phyloP scores from a whole-genome alignment of 768 basidiomycete species.

The Pseudohyphozyma bogoriensis region DNA sequence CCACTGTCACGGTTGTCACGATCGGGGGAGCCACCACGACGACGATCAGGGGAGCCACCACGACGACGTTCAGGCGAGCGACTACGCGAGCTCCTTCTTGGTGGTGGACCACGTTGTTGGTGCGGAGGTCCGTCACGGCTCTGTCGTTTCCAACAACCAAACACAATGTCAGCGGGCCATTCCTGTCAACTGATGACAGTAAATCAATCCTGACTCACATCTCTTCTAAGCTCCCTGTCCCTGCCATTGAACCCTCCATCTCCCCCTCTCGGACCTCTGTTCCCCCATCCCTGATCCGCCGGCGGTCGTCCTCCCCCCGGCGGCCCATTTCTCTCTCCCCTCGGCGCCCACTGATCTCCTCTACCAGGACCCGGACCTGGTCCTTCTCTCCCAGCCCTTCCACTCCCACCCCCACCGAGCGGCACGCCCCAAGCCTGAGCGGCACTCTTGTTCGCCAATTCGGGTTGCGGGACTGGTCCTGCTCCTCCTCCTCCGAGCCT shows the following conservation, averaged over 20 bases:
- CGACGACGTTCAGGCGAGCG: no score
- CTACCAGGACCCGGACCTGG: not conserved
- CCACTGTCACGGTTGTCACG: no score
- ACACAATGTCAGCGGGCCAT: no score
- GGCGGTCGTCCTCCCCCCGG: not conserved
- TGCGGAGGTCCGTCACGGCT: no score
- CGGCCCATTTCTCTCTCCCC: not conserved
- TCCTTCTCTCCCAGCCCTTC: not conserved
- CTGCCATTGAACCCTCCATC: not conserved
- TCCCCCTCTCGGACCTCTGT: not conserved
- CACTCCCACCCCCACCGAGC: not conserved
- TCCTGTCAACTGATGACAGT: no score
- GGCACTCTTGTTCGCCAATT: not conserved
- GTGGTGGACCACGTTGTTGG: no score
- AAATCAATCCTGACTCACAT: no score
- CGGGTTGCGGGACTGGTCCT: not conserved
- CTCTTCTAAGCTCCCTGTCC: not conserved
- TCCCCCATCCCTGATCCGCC: constrained; percentile 15
- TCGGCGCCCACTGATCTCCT: not conserved
- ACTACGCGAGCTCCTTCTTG: no score
- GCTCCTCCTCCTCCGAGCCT: not conserved
- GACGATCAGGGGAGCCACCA: no score
- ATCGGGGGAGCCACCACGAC: no score
- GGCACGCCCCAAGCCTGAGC: not conserved
- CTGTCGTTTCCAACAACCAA: no score